These are phyloP conservation scores for Claviceps monticola DNA, from an alignment of 2,329 filamentous ascomycete species.

Conservation along the genomic window DNA sequence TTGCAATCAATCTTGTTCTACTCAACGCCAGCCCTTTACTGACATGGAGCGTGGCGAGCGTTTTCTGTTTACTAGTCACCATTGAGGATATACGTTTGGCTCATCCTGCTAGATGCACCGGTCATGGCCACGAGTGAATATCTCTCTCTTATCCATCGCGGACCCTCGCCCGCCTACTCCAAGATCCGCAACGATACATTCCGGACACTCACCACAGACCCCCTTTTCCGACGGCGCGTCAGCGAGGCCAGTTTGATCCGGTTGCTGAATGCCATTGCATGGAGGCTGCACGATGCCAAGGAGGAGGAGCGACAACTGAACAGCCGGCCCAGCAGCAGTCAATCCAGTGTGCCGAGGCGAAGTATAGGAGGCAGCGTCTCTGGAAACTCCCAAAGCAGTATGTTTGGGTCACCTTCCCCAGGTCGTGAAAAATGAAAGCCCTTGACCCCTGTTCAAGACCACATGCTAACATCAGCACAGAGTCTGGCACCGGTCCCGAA, in stretches of 20 bases:
- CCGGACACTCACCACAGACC: slow-evolving; percentile 88
- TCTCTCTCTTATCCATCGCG: slow-evolving; percentile 78
- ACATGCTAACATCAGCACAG: slow-evolving; percentile 37
- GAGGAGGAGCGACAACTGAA: slow-evolving; percentile 26
- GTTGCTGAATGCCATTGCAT: slow-evolving; percentile 86
- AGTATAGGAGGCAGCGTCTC: slow-evolving; percentile 20
- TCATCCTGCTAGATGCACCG: slow-evolving; percentile 79
- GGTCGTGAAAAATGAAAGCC: not conserved
- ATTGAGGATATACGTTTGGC: slow-evolving; percentile 88
- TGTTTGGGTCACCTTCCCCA: slow-evolving; percentile 17
- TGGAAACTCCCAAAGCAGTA: slow-evolving; percentile 24
- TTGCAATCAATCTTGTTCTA: not conserved
- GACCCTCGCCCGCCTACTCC: slow-evolving; percentile 84
- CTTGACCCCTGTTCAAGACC: not conserved
- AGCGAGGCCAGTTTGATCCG: slow-evolving; percentile 92
- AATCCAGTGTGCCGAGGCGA: slow-evolving; percentile 19
- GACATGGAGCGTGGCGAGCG: not conserved
- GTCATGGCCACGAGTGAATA: slow-evolving; percentile 79
- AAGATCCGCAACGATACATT: slow-evolving; percentile 99
- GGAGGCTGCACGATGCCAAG: slow-evolving; percentile 75
- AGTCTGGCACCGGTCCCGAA: slow-evolving; percentile 41
- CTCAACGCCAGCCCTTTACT: not conserved
- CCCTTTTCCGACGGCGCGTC: slow-evolving; percentile 89
- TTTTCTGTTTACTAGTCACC: slow-evolving; percentile 50
- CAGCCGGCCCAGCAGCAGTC: slow-evolving; percentile 25